A percentile compares a stretch with the other conserved stretches of the same genome.
phyloP scores from a whole-genome alignment of 2,329 filamentous ascomycete genomes.

The Rutstroemia sp. region DNA sequence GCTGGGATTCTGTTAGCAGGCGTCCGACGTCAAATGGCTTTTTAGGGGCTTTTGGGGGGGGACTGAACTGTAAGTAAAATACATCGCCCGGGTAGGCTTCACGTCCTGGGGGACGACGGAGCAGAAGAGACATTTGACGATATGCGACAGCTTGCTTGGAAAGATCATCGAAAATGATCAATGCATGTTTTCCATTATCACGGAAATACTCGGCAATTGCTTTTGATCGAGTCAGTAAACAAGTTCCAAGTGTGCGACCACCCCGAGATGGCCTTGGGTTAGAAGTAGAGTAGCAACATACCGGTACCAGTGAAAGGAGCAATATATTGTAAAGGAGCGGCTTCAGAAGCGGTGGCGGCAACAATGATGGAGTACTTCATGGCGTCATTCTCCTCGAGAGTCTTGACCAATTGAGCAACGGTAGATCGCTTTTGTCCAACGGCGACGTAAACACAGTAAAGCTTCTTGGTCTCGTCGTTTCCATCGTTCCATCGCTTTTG shows the following conservation, averaged over 20 bases:
- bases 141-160: constrained; percentile 98
- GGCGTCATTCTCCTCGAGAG: constrained; percentile 97
- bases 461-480: constrained; percentile 91
- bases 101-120: constrained; percentile 96
- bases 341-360: constrained; percentile 94
- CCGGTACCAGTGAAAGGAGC: constrained; percentile 75
- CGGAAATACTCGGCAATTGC: constrained; percentile 62
- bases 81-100: constrained; percentile 99
- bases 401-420: constrained; percentile 98
- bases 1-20: background rate
- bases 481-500: constrained; percentile 95
- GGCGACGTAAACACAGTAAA: constrained; percentile 99
- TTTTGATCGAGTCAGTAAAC: background rate
- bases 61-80: constrained; percentile 74
- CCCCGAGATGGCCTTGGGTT: background rate
- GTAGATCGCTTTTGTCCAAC: constrained; percentile 99
- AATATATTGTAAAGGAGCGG: constrained; percentile 88
- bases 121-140: constrained; percentile 97
- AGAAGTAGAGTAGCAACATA: background rate
- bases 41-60: too few species aligned
- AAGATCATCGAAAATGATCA: constrained; percentile 91
- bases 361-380: constrained; percentile 94
- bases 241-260: background rate
- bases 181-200: constrained; percentile 79
- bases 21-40: too few species aligned